phyloP scores from a whole-genome alignment of 2,329 filamentous ascomycete species.

The Hypoxylon sp. region DNA sequence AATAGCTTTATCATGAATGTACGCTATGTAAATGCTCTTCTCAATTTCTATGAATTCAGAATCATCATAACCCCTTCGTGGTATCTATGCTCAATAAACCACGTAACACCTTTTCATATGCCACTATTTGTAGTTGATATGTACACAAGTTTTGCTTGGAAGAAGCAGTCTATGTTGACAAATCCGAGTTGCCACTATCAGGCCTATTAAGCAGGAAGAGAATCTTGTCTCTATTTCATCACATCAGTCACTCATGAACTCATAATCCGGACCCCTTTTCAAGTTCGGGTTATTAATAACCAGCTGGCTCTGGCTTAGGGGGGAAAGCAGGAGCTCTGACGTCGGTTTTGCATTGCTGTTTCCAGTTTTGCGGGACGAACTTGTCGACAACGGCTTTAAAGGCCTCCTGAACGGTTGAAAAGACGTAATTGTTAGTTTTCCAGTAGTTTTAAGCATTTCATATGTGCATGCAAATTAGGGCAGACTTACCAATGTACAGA shows the following conservation, averaged over 20 bases:
- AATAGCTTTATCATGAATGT: too few species aligned
- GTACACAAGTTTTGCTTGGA: too few species aligned
- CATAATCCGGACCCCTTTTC: too few species aligned
- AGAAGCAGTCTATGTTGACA: too few species aligned
- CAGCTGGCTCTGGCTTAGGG: constrained; percentile 60
- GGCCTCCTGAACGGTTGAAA: constrained; percentile 64
- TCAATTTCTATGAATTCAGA: constrained; percentile 7
- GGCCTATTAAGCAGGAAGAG: too few species aligned
- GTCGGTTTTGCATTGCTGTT: constrained; percentile 59
- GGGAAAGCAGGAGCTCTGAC: constrained; percentile 56
- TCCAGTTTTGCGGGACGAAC: constrained; percentile 85
- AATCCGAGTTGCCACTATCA: too few species aligned
- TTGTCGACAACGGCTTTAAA: constrained; percentile 95
- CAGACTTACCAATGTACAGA: constrained; percentile 81
- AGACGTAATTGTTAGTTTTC: constrained; percentile 18
- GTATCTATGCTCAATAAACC: too few species aligned
- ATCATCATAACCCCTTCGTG: too few species aligned
- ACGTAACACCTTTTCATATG: constrained; percentile 8
- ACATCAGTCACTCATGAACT: too few species aligned
- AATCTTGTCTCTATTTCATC: too few species aligned
- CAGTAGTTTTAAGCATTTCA: not conserved
- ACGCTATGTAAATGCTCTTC: too few species aligned
- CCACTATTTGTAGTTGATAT: not conserved
- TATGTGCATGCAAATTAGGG: not conserved
- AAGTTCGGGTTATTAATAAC: constrained; percentile 51